A percentile compares a stretch with the other conserved stretches of the same genome.
Evolutionary conservation across 345 rosid genomes (phyloP).

Genomic region (Excoecaria cochinchinensis): DNA sequence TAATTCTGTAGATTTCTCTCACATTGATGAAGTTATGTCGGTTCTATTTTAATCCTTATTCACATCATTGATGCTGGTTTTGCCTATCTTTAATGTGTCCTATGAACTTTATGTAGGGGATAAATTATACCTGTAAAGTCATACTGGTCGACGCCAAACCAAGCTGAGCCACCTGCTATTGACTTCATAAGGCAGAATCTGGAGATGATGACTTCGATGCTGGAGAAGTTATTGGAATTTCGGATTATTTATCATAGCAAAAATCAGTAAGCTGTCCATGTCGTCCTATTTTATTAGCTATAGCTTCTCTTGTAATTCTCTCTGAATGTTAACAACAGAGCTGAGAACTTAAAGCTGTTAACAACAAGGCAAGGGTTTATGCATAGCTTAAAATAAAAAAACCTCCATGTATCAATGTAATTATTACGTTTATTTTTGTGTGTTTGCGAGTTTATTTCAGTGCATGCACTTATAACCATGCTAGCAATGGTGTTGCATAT

Average conservation of each 20-base stretch:
- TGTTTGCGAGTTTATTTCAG: no score
- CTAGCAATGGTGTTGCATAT: no score
- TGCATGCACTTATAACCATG: no score
- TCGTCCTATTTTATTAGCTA: constrained; percentile 6
- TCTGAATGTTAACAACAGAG: not conserved
- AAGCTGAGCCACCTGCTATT: constrained; percentile 47
- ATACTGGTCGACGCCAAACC: constrained; percentile 29
- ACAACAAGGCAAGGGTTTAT: not conserved
- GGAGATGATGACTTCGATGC: constrained; percentile 86
- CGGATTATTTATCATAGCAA: constrained; percentile 14
- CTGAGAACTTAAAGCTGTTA: not conserved
- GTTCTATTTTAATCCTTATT: no score
- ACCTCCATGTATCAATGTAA: no score
- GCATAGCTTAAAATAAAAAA: no score
- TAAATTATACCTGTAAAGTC: constrained; percentile 24
- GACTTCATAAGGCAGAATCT: constrained; percentile 76
- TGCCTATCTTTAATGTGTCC: no score
- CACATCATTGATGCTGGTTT: no score
- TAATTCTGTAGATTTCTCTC: no score
- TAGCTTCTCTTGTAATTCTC: not conserved
- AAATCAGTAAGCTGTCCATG: constrained; percentile 1
- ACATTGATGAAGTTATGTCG: no score
- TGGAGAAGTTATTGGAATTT: constrained; percentile 35
- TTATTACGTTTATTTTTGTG: no score
- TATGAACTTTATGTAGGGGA: no score